A percentile compares a stretch with the other conserved stretches of the same genome.
phyloP scores from a whole-genome alignment of 352 stramenopile species.

The Phytopythium sindhum region DNA sequence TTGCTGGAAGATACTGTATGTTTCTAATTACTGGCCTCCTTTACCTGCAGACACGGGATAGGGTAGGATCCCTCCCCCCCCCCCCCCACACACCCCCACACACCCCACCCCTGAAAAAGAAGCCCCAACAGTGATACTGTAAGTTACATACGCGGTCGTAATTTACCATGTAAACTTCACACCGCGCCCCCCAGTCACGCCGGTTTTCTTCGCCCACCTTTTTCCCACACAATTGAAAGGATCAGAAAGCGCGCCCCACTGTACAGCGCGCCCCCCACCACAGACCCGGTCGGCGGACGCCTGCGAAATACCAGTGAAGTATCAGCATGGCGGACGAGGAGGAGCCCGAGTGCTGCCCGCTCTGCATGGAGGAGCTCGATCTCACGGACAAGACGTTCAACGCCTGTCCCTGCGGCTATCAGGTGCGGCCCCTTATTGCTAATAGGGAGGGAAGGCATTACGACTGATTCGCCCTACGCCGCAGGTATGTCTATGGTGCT shows the following conservation, averaged over 20 bases:
- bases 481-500: slow-evolving; percentile 99
- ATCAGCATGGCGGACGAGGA: slow-evolving; percentile 83
- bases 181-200: neutral
- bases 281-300: too few relatives aligned
- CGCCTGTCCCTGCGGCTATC: slow-evolving; percentile 98
- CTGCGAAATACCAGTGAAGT: too few relatives aligned
- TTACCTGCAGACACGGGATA: too few relatives aligned
- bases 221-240: slow-evolving; percentile 36
- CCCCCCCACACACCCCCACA: too few relatives aligned
- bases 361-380: slow-evolving; percentile 99
- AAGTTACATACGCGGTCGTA: too few relatives aligned
- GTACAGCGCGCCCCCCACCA: neutral
- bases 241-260: slow-evolving; percentile 32
- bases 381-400: slow-evolving; percentile 98
- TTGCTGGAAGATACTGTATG: too few relatives aligned
- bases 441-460: neutral
- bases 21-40: too few relatives aligned
- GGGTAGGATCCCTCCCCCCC: too few relatives aligned
- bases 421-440: slow-evolving; percentile 39
- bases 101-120: too few relatives aligned
- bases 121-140: too few relatives aligned
- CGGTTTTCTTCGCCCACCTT: neutral
- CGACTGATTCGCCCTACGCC: neutral
- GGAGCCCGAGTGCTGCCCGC: slow-evolving; percentile 92
- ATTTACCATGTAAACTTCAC: neutral